Base-by-base conservation (phyloP, 352 stramenopile genomes). In the Globisporangium echinulatum region DNA sequence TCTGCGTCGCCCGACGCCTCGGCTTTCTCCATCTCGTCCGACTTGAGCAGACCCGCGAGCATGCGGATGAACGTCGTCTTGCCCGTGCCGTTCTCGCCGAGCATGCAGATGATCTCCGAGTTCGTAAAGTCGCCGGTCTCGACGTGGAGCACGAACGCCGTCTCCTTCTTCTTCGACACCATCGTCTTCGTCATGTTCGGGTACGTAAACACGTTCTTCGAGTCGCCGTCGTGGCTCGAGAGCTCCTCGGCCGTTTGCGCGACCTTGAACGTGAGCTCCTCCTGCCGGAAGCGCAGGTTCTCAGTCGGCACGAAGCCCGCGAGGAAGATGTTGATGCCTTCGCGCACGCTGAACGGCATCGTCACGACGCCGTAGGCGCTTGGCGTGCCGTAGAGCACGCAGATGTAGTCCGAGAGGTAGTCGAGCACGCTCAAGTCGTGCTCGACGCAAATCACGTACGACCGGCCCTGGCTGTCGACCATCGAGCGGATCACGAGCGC, bases 41-140 rank as follows among this genome's bases (percentile, higher is more conserved):
- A 97, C 79, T 99, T 99, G 58, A 99, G 83, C 54, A 99, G 77
- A 68, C 97, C 97, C 39, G 98, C 98, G 14, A 99, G 86, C 97
- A 99, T 99, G 65, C 96, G 85, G 56, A 99, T 98, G 75, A 99
- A 99, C 37, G 98, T 99, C 17, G 97, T 99, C 79, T 99, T 99
- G 69, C 97, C 97, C 44, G 96, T 99, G 71, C 97, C 97, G 80
- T 99, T 99, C 72, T 99, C 97, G 62, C 97, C 97, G 48, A 99
- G 77, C 74, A 99, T 96, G 79, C 64, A 99, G 58, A 99, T 97
- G 63, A 99, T 99, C 77, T 99, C 97, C 49, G 94, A 98, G 80
- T 99, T 95, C 11, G 91, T 98, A 61, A 99, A 99, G 62, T 88
- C 77, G 59, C 97, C 97, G 4, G 84, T 68, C 74, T 99, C 85